Evolutionary conservation across 1,139 yeast genomes (phyloP), one percentile per base, ranked within the genome.

Genomic region (Saccharomyces hybrid): DNA sequence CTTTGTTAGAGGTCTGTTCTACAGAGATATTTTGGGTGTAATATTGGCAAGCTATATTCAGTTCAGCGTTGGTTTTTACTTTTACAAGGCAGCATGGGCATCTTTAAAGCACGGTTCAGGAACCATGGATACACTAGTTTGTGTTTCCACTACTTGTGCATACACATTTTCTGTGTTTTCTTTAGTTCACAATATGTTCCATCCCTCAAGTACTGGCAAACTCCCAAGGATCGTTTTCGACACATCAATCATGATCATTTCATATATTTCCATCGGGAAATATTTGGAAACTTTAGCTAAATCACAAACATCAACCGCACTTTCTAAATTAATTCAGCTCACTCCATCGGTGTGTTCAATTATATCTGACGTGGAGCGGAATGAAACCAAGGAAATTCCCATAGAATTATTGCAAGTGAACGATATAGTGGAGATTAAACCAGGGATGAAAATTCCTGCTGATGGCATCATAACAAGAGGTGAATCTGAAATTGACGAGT

Each of bases 41-140:
- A 60, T 77, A 0, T 66, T 90, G 2, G 79, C 91, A 0, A 69
- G 84, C 1, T 87, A 85, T 61, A 76, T 91, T 48, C 93, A 88
- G 66, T 81, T 87, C 62, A 56, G 54, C 53, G 59, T 78, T 83
- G 57, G 98, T 87, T 1, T 65, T 8, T 76, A 78, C 41, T 93
- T 89, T 64, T 81, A 83, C 68, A 74, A 71, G 51, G 84, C 88
- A 56, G 81, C 95, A 9, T 75, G 72, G 63, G 79, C 78, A 50
- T 85, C 95, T n/a, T 59, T 90, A 16, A 74, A 74, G 54, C 89
- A 86, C 62, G 78, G 82, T 6, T 78, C 86, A 50, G 96, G 97
- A n/a, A 90, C 95, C 23, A 95, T 95, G 99, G 99, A 95, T 70
- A 89, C 91, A 1, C 76, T 95, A 58, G 93, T 95, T 41, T 83